These are phyloP conservation scores for Erodium trifolium DNA, from an alignment of 441 rosid species.

Conservation along the genomic window DNA sequence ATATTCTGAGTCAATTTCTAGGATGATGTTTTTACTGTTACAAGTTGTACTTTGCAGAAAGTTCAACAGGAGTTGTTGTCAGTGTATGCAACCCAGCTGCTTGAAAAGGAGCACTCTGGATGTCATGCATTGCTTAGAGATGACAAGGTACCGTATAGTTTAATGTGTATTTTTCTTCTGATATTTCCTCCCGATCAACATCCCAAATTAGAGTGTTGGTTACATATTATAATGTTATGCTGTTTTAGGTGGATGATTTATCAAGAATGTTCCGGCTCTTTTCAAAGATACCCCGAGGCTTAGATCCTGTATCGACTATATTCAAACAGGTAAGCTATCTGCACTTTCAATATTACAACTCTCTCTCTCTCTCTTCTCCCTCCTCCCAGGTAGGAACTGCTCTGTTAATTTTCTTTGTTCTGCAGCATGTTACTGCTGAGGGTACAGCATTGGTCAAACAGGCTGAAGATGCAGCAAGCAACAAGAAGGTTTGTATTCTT, in stretches of 20 bases:
- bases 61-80: slow-evolving; percentile 79
- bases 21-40: not conserved
- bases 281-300: slow-evolving; percentile 52
- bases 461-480: slow-evolving; percentile 79
- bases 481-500: slow-evolving; percentile 37
- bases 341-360: not conserved
- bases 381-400: too few species aligned
- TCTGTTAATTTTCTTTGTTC: not conserved
- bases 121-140: slow-evolving; percentile 77
- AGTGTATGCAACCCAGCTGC: slow-evolving; percentile 45
- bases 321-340: slow-evolving; percentile 64
- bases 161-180: not conserved
- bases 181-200: not conserved
- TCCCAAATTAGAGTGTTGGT: not conserved
- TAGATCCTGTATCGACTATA: slow-evolving; percentile 70
- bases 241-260: slow-evolving; percentile 70
- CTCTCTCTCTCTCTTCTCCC: not conserved
- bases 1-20: not conserved
- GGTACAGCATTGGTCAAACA: slow-evolving; percentile 82
- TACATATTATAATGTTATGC: not conserved
- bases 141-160: slow-evolving; percentile 51
- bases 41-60: slow-evolving; percentile 40
- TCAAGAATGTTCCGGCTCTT: slow-evolving; percentile 94
- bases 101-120: slow-evolving; percentile 95
- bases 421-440: slow-evolving; percentile 84